These are phyloP conservation scores for Botrytis pseudocinerea DNA, from an alignment of 2,329 filamentous ascomycete species.

Conservation along the genomic window DNA sequence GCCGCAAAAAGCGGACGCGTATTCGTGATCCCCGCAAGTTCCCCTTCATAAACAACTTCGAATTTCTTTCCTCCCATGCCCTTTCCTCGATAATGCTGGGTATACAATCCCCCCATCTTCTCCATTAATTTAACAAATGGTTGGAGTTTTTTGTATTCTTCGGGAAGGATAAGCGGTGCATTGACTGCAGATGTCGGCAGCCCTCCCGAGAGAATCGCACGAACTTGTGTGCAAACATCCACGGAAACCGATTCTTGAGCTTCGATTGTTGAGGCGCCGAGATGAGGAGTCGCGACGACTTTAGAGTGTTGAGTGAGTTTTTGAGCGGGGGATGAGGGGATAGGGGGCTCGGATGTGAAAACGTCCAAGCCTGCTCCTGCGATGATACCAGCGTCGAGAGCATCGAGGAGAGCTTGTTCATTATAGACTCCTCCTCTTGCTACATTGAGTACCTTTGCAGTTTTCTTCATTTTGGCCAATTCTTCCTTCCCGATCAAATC, in stretches of 20 bases:
- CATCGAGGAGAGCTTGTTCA: conserved; percentile 69
- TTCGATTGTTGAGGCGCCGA: conserved; percentile 78
- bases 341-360: conserved; percentile 72
- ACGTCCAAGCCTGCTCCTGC: conserved; percentile 79
- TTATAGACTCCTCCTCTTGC: conserved; percentile 80
- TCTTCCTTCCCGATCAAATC: conserved; percentile 70
- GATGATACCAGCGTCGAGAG: conserved; percentile 69
- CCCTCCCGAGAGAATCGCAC: conserved; percentile 70
- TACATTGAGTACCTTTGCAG: conserved; percentile 75
- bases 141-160: conserved; percentile 75
- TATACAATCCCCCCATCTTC: conserved; percentile 77
- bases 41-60: conserved; percentile 76
- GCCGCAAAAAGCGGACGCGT: conserved; percentile 79
- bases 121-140: conserved; percentile 76
- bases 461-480: conserved; percentile 69
- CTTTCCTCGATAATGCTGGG: conserved; percentile 61
- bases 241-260: conserved; percentile 83
- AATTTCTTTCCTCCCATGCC: conserved; percentile 64
- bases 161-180: conserved; percentile 76
- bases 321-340: conserved; percentile 58
- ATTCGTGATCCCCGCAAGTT: conserved; percentile 68
- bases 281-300: conserved; percentile 76
- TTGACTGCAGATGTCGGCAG: conserved; percentile 78
- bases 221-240: conserved; percentile 79
- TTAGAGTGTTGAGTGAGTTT: conserved; percentile 67